Evolutionary conservation across 2,329 filamentous ascomycete species (phyloP).

Genomic region (Aspergillus nomiae): DNA sequence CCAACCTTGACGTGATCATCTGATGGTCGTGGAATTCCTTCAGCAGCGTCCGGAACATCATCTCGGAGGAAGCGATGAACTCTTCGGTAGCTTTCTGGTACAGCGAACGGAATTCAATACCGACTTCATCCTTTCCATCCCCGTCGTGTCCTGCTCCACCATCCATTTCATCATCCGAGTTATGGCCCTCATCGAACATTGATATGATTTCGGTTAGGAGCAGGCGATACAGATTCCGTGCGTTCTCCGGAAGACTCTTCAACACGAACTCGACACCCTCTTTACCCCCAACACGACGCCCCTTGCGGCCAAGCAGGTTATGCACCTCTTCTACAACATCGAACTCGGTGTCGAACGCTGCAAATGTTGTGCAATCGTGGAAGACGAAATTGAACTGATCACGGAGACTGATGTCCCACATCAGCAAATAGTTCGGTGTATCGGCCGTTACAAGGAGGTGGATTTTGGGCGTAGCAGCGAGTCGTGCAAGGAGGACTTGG

Average conservation of each 20-base stretch:
- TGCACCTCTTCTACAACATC: slow-evolving; percentile 91
- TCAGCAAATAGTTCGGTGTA: slow-evolving; percentile 79
- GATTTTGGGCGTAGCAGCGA: slow-evolving; percentile 73
- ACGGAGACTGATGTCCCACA: slow-evolving; percentile 88
- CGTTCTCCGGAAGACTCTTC: slow-evolving; percentile 87
- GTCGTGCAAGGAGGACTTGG: slow-evolving; percentile 73
- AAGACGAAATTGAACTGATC: slow-evolving; percentile 84
- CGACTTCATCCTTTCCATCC: slow-evolving; percentile 48
- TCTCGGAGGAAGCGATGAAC: slow-evolving; percentile 95
- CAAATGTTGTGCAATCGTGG: slow-evolving; percentile 92
- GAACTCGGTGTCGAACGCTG: slow-evolving; percentile 70
- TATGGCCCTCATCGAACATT: slow-evolving; percentile 57
- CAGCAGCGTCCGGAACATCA: slow-evolving; percentile 88
- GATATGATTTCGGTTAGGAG: slow-evolving; percentile 82
- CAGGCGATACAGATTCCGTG: slow-evolving; percentile 80
- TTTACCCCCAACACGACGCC: slow-evolving; percentile 78
- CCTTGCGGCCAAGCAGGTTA: slow-evolving; percentile 78
- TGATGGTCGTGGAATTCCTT: slow-evolving; percentile 99
- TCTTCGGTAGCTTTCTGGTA: slow-evolving; percentile 97
- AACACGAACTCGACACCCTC: slow-evolving; percentile 92
- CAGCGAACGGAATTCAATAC: slow-evolving; percentile 84
- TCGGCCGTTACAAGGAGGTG: slow-evolving; percentile 79
- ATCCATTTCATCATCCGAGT: slow-evolving; percentile 53
- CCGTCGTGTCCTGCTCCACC: slow-evolving; percentile 34
- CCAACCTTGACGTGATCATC: slow-evolving; percentile 89